Percentiles rank a stretch among this genome's conserved stretches.
Evolutionary conservation across 192 early-diverging fungal genomes (phyloP).

Genomic region (Paraglomus brasilianum): DNA sequence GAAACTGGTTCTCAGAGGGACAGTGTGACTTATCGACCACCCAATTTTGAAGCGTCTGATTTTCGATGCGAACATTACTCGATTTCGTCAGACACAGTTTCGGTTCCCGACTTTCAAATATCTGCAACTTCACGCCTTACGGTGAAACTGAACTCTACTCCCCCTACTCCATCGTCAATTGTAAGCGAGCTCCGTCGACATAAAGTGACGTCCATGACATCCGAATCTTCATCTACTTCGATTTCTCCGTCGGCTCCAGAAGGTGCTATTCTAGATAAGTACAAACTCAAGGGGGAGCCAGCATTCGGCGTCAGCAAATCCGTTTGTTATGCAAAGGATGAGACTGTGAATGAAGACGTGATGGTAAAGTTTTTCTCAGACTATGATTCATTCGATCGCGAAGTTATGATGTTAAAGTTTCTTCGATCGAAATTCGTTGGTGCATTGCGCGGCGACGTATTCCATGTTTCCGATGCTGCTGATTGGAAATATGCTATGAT

Average conservation of each 20-base stretch:
- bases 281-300: not conserved
- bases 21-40: too few relatives aligned
- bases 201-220: not conserved
- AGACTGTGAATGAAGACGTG: not conserved
- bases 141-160: too few relatives aligned
- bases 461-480: not conserved
- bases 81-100: too few relatives aligned
- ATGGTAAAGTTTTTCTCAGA: not conserved
- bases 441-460: not conserved
- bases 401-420: slow-evolving; percentile 1
- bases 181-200: not conserved
- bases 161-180: too few relatives aligned
- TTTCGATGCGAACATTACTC: too few relatives aligned
- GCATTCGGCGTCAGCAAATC: not conserved
- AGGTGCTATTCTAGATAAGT: not conserved
- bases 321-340: not conserved
- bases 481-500: not conserved
- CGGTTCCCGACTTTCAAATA: too few relatives aligned
- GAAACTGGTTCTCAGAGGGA: too few relatives aligned
- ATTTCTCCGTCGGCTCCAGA: not conserved
- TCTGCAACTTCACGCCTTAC: too few relatives aligned
- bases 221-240: not conserved
- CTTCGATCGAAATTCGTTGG: not conserved
- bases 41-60: too few relatives aligned
- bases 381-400: not conserved